Evolutionary conservation across 2,329 filamentous ascomycete genomes (phyloP).

Genomic region (Fusarium papillatum): DNA sequence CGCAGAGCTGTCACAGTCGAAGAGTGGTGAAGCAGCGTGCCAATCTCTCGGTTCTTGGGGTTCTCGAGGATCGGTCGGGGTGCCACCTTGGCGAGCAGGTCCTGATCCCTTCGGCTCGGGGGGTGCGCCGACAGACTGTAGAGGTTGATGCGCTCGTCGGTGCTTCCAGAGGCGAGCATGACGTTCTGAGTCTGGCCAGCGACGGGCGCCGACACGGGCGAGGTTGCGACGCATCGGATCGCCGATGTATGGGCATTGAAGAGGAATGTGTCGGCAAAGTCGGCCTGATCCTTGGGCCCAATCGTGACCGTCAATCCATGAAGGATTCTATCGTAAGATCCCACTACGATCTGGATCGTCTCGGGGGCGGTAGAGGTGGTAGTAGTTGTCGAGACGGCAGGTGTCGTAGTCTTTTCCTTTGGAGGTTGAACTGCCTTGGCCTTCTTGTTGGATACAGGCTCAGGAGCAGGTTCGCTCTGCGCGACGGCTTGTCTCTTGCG

Average conservation of each 20-base stretch:
- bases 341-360: conserved; percentile 90
- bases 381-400: conserved; percentile 28
- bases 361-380: conserved; percentile 48
- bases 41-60: conserved; percentile 88
- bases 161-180: conserved; percentile 90
- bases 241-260: conserved; percentile 95
- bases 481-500: conserved; percentile 60
- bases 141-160: conserved; percentile 94
- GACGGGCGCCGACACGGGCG: conserved; percentile 75
- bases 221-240: conserved; percentile 90
- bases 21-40: conserved; percentile 87
- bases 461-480: conserved; percentile 41
- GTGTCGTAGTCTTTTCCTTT: conserved; percentile 41
- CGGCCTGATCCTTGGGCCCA: conserved; percentile 56
- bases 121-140: conserved; percentile 87
- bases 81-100: conserved; percentile 75
- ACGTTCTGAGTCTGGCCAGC: conserved; percentile 82
- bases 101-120: conserved; percentile 67
- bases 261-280: conserved; percentile 93
- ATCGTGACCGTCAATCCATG: conserved; percentile 91
- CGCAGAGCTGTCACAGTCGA: conserved; percentile 83
- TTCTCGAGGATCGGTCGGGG: conserved; percentile 86
- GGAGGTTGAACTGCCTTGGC: conserved; percentile 26
- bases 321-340: conserved; percentile 93
- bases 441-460: conserved; percentile 47